Conservation (phyloP, 2,329 filamentous ascomycete species). For the Stachybotrys elegans region DNA sequence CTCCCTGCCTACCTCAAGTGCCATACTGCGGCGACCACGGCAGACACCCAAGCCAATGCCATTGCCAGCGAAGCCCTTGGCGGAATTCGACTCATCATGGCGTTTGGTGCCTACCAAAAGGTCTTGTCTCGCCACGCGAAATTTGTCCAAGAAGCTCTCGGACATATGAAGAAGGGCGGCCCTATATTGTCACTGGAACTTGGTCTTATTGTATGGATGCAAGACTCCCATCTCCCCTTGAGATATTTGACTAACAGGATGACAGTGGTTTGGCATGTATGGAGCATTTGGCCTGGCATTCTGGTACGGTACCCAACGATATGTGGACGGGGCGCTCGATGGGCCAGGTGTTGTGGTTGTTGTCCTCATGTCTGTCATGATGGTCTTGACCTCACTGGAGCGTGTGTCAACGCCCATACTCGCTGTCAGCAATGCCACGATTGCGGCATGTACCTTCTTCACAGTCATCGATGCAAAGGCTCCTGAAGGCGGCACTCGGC, state of each 20-base stretch:
- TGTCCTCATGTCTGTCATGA: conserved; percentile 32
- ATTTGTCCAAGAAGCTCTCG: conserved; percentile 31
- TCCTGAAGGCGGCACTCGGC: conserved; percentile 13
- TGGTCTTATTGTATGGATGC: conserved; percentile 10
- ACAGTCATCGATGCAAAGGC: conserved; percentile 21
- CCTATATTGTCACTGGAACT: conserved; percentile 12
- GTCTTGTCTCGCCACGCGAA: conserved; percentile 29
- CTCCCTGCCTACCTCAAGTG: conserved; percentile 15
- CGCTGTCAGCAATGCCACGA: conserved; percentile 23
- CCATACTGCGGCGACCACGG: conserved; percentile 11
- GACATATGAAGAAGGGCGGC: conserved; percentile 26
- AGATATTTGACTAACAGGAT: too few relatives aligned
- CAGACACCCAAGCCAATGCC: conserved; percentile 30
- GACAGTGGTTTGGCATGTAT: conserved; percentile 24
- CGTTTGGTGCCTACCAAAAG: conserved; percentile 35
- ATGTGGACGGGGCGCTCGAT: conserved; percentile 23
- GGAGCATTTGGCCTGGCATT: conserved; percentile 35
- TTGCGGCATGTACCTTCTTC: conserved; percentile 23
- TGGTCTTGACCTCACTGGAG: conserved; percentile 27
- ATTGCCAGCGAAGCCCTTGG: conserved; percentile 38
- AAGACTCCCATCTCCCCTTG: too few relatives aligned
- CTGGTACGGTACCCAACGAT: conserved; percentile 37
- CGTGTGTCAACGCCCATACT: conserved; percentile 34
- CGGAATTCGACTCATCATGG: conserved; percentile 36
- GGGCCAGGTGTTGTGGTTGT: conserved; percentile 32